Evolutionary conservation across 2,329 filamentous ascomycete species (phyloP), one percentile per base, ranked within the genome.

Genomic region (Scedosporium minutisporum): DNA sequence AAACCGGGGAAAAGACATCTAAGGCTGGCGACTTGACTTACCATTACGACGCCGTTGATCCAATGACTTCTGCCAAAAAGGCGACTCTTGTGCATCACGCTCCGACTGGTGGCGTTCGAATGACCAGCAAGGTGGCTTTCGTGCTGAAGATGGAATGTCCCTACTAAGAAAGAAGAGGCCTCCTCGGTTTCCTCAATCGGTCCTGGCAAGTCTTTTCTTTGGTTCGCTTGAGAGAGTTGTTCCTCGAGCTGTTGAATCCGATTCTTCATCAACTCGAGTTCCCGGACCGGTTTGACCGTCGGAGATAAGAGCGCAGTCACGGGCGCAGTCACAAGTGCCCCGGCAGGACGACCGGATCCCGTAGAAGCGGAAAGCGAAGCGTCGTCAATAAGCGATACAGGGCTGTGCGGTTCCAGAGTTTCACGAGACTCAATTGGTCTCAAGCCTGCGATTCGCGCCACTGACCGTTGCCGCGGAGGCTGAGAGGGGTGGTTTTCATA

Each of bases 31-130:
- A 38, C n/a, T 6, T 12, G 7, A 64, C 76, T 69, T 67, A 84
- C 81, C 55, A 82, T 65, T 0, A 73, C 66, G 10, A 81, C 69
- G 1, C 74, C 75, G 64, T 80, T 82, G n/a, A 83, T 76, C 78
- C 81, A 85, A 66, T 85, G 81, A 33, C 80, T 84, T 67, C 79
- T 79, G 0, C 83, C 84, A 66, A 85, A 82, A 1, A 85, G 68
- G 0, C 83, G 76, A 0, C 78, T 80, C 67, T 87, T 87, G 65
- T 84, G 80, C 21, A 77, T 74, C 7, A 82, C 71, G n/a, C 76
- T 76, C 6, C 77, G 77, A 1, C 71, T 72, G 0, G 78, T 73
- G 0, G 68, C 67, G 2, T 72, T 68, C 0, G 66, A 55, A 25
- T 75, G 68, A 7, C 73, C 71, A 3, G 70, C 67, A 0, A 70